Conservation (phyloP, 23 red algal species). For the Cyanidium caldarium region DNA sequence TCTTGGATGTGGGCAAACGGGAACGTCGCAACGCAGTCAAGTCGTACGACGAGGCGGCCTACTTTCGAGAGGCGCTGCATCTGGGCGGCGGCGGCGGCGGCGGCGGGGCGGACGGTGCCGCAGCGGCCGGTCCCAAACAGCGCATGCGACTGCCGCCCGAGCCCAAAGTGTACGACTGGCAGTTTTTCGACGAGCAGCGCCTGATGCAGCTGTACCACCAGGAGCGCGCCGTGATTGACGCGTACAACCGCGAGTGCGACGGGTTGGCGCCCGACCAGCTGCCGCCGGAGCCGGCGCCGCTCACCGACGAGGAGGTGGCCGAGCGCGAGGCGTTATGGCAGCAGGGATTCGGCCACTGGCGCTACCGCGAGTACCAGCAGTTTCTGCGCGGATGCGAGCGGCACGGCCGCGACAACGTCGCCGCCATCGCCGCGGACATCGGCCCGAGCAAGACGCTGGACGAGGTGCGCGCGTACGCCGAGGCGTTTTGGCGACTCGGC, state of each 20-base stretch:
- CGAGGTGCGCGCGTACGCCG: conserved; percentile 49
- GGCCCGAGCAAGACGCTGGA: conserved; percentile 45
- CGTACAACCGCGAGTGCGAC: conserved; percentile 40
- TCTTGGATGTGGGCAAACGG: conserved; percentile 96
- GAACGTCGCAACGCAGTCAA: conserved; percentile 29
- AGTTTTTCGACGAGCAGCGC: conserved; percentile 54
- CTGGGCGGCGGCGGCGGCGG: not conserved
- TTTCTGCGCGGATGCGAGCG: conserved; percentile 84
- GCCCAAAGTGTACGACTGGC: conserved; percentile 51
- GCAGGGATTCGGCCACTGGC: conserved; percentile 63
- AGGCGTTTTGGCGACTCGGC: conserved; percentile 80
- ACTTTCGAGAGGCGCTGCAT: not conserved
- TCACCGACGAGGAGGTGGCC: conserved; percentile 32
- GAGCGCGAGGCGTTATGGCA: conserved; percentile 39
- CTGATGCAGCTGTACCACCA: conserved; percentile 59
- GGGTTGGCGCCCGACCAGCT: conserved; percentile 15
- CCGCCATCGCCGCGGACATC: conserved; percentile 65
- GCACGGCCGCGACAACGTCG: conserved; percentile 68
- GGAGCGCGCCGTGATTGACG: conserved; percentile 54
- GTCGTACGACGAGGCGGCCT: conserved; percentile 52
- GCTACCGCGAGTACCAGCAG: conserved; percentile 52
- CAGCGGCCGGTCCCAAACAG: conserved; percentile 37
- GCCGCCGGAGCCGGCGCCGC: conserved; percentile 12
- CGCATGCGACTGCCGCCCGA: conserved; percentile 54
- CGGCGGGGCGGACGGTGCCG: not conserved